phyloP scores from a whole-genome alignment of 345 rosid species.

The Capsella bursapastoris region DNA sequence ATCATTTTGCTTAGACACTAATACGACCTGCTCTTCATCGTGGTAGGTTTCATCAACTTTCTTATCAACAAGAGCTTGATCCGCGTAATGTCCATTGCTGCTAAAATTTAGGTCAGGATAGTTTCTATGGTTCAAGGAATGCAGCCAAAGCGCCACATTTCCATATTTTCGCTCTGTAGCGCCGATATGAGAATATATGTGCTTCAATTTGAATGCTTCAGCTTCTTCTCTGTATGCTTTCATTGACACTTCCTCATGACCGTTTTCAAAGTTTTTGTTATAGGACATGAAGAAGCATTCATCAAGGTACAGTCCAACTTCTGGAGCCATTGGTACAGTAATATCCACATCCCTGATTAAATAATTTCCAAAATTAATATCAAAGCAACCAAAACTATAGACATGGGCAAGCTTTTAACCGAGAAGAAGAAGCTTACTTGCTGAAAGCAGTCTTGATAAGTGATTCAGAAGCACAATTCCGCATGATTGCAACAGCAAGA shows the following conservation, averaged over 20 bases:
- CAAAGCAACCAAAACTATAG: neutral
- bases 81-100: constrained; percentile 7
- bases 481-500: constrained; percentile 85
- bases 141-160: constrained; percentile 83
- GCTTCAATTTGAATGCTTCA: constrained; percentile 76
- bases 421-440: constrained; percentile 52
- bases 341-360: constrained; percentile 64
- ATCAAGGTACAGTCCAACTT: constrained; percentile 86
- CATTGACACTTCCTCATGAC: constrained; percentile 81
- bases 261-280: constrained; percentile 71
- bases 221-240: constrained; percentile 72
- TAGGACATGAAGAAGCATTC: constrained; percentile 85
- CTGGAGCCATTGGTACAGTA: constrained; percentile 91
- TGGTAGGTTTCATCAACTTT: neutral
- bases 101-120: constrained; percentile 61
- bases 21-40: neutral
- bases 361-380: neutral
- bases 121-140: constrained; percentile 84
- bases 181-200: constrained; percentile 78
- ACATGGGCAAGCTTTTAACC: neutral
- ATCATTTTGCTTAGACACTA: constrained; percentile 28
- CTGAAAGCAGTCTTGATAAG: constrained; percentile 69
- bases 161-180: constrained; percentile 79
- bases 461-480: constrained; percentile 73
- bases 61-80: constrained; percentile 7